phyloP scores from a whole-genome alignment of 2,329 filamentous ascomycete species.

The Bipolaris bicolor region DNA sequence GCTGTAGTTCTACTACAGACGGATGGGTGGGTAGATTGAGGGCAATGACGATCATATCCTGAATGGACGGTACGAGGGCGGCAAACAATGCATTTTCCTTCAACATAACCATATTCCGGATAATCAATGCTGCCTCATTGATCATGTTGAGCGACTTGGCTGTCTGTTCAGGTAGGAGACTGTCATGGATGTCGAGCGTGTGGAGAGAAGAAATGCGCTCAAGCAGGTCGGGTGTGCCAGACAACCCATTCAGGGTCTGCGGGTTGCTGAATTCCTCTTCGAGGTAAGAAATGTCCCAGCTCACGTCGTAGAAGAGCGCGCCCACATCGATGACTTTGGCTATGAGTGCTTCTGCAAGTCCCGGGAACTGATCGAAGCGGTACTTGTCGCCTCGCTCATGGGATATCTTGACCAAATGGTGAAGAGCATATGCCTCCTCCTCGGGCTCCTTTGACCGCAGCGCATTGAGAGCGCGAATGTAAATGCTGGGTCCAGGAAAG shows the following conservation, averaged over 20 bases:
- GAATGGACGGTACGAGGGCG: constrained; percentile 73
- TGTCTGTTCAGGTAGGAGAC: constrained; percentile 73
- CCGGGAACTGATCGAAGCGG: constrained; percentile 88
- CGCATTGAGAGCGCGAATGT: constrained; percentile 83
- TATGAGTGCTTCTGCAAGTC: constrained; percentile 84
- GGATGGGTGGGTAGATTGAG: constrained; percentile 77
- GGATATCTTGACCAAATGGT: constrained; percentile 94
- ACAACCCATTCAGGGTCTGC: constrained; percentile 67
- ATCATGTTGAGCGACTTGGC: constrained; percentile 75
- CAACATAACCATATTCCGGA: constrained; percentile 95
- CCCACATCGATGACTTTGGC: constrained; percentile 83
- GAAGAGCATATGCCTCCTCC: constrained; percentile 91
- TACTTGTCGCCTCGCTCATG: constrained; percentile 95
- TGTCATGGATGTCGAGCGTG: constrained; percentile 65
- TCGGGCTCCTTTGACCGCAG: constrained; percentile 78
- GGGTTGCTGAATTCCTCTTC: constrained; percentile 54
- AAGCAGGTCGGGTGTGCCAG: constrained; percentile 73
- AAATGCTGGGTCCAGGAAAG: constrained; percentile 85
- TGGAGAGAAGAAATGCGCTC: constrained; percentile 71
- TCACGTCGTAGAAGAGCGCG: constrained; percentile 78
- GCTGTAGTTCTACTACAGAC: constrained; percentile 80
- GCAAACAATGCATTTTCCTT: constrained; percentile 86
- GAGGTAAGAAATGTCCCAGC: constrained; percentile 78
- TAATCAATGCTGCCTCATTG: constrained; percentile 83
- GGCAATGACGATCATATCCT: constrained; percentile 82